A percentile compares a stretch with the other conserved stretches of the same genome.
Evolutionary conservation across 805 yeast species (phyloP).

Genomic region (Metschnikowia baotianmanensis): DNA sequence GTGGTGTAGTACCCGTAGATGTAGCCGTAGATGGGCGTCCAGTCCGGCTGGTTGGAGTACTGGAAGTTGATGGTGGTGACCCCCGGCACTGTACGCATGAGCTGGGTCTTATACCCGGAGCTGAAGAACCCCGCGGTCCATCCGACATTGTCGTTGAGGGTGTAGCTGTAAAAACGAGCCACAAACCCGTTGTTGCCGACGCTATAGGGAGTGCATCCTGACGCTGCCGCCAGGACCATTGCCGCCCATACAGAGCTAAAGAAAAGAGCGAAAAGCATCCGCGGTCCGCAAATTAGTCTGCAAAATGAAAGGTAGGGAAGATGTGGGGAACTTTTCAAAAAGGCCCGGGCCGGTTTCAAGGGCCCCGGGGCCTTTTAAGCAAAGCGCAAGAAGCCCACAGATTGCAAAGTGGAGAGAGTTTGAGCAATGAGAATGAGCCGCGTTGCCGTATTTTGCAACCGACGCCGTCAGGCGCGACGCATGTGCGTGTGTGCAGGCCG

Average conservation of each 20-base stretch:
- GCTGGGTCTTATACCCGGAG: slow-evolving; percentile 5
- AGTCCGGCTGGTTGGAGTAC: not conserved
- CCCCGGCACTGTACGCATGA: slow-evolving; percentile 6
- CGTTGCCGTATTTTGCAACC: too few species aligned
- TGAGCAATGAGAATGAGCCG: too few species aligned
- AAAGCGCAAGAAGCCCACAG: too few species aligned
- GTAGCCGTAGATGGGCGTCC: not conserved
- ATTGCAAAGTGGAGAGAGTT: too few species aligned
- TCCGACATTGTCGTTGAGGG: slow-evolving; percentile 2
- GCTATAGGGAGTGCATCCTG: slow-evolving; percentile 3
- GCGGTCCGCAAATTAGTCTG: too few species aligned
- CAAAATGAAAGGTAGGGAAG: too few species aligned
- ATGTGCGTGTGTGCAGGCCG: too few species aligned
- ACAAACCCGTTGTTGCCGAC: slow-evolving; percentile 9
- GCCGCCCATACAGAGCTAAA: not conserved
- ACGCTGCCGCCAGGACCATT: slow-evolving; percentile 1
- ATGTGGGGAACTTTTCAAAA: too few species aligned
- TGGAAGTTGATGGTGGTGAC: slow-evolving; percentile 11
- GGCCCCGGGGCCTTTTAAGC: too few species aligned
- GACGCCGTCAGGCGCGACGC: too few species aligned
- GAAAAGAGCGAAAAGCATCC: not conserved
- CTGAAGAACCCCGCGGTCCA: slow-evolving; percentile 11
- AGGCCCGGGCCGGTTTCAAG: too few species aligned
- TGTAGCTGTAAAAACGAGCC: slow-evolving; percentile 10
- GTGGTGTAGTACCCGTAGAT: slow-evolving; percentile 10